Conservation (phyloP, 2,329 filamentous ascomycete species). For the Alternaria sp. region DNA sequence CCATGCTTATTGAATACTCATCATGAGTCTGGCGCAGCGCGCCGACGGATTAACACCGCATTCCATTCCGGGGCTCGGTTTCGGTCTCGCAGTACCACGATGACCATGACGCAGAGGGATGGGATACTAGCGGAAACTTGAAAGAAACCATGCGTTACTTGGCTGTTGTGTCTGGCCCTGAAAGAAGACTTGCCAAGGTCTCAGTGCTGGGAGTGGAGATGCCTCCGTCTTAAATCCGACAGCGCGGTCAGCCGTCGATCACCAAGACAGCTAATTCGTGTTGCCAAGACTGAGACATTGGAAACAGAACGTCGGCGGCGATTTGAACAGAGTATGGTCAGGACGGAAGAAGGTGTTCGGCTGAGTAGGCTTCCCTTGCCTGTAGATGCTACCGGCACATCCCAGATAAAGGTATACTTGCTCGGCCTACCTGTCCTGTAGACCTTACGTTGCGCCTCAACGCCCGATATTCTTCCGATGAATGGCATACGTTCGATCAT, state of each 20-base stretch:
- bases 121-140: background rate
- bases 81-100: background rate
- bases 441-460: background rate
- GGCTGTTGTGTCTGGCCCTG: background rate
- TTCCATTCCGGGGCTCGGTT: background rate
- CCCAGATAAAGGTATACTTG: background rate
- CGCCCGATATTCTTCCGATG: background rate
- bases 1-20: background rate
- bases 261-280: background rate
- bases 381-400: background rate
- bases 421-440: background rate
- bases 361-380: background rate
- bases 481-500: constrained; percentile 1
- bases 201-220: background rate
- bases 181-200: background rate
- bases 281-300: background rate
- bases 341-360: background rate
- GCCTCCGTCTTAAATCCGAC: background rate
- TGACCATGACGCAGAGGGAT: background rate
- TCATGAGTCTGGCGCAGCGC: too few species aligned
- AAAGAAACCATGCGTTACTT: background rate
- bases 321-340: background rate
- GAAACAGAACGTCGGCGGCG: background rate
- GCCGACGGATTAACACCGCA: background rate
- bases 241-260: background rate